Evolutionary conservation across 2,329 filamentous ascomycete species (phyloP).

Genomic region (Xylariaceae sp.): DNA sequence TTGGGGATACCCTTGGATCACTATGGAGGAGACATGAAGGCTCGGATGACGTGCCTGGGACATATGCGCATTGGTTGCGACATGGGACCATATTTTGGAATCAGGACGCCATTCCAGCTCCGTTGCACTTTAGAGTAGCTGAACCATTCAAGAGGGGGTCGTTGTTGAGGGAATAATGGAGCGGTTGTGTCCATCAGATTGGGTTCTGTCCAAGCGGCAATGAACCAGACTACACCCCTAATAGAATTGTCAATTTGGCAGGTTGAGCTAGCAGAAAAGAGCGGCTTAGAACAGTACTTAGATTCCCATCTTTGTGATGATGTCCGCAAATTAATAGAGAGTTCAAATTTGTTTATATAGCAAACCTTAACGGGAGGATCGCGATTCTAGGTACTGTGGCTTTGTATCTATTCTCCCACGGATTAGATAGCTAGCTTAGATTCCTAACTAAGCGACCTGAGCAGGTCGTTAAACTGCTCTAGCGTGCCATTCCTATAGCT

Average conservation of each 20-base stretch:
- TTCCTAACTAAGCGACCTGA: too few relatives aligned
- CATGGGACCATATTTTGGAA: constrained; percentile 52
- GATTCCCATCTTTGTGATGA: constrained; percentile 4
- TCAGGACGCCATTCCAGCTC: constrained; percentile 44
- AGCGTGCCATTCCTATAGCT: too few relatives aligned
- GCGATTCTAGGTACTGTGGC: too few relatives aligned
- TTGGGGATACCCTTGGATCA: constrained; percentile 54
- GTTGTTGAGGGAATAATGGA: constrained; percentile 24
- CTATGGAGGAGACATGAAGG: constrained; percentile 55
- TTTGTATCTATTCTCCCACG: too few relatives aligned
- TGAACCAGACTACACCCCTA: constrained; percentile 8
- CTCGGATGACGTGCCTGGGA: constrained; percentile 51
- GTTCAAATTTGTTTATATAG: constrained; percentile 19
- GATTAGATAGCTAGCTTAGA: too few relatives aligned
- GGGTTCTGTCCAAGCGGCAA: too few relatives aligned
- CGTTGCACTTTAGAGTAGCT: constrained; percentile 38
- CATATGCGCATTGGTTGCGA: constrained; percentile 58
- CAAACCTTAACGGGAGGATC: constrained; percentile 24
- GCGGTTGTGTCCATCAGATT: too few relatives aligned
- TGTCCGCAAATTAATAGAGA: constrained; percentile 16
- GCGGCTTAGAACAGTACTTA: constrained; percentile 4
- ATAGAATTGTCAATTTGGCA: constrained; percentile 4
- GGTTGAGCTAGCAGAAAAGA: constrained; percentile 11
- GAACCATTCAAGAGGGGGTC: constrained; percentile 46
- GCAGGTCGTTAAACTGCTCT: too few relatives aligned